These are phyloP conservation scores for Coffea eugenioides DNA, from an alignment of 257 asterid genomes.

Conservation along the genomic window DNA sequence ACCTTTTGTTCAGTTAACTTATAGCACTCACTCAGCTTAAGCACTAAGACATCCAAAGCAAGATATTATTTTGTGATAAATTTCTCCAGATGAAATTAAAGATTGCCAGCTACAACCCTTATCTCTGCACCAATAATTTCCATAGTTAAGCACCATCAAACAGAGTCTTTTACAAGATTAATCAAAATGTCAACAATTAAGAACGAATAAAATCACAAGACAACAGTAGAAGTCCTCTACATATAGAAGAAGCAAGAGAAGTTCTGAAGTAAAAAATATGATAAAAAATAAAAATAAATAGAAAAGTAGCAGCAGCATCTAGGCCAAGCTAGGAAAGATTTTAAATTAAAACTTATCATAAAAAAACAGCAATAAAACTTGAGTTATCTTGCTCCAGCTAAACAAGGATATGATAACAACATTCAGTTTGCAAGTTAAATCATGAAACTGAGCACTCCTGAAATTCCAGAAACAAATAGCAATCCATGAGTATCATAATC, in stretches of 20 bases:
- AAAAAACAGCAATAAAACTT: no score
- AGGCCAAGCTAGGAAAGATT: background rate
- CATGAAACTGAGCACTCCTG: background rate
- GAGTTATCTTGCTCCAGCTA: no score
- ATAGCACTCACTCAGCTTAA: constrained; percentile 7
- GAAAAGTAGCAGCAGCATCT: background rate
- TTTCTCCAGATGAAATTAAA: background rate
- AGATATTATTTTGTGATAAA: constrained; percentile 8
- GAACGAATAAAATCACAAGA: background rate
- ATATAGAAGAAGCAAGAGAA: background rate
- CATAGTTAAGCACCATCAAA: background rate
- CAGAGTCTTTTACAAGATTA: no score
- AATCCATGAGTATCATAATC: background rate
- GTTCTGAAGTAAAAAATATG: background rate
- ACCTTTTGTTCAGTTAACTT: constrained; percentile 7
- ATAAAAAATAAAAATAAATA: no score
- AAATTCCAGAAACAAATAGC: background rate
- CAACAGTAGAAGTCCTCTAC: background rate
- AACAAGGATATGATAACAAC: no score
- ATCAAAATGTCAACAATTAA: background rate
- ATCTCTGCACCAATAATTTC: background rate
- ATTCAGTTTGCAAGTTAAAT: background rate
- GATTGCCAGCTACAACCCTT: background rate
- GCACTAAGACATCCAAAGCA: constrained; percentile 1
- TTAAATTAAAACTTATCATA: background rate